phyloP scores from a whole-genome alignment of 768 basidiomycete genomes.

The Crucibulum laeve region DNA sequence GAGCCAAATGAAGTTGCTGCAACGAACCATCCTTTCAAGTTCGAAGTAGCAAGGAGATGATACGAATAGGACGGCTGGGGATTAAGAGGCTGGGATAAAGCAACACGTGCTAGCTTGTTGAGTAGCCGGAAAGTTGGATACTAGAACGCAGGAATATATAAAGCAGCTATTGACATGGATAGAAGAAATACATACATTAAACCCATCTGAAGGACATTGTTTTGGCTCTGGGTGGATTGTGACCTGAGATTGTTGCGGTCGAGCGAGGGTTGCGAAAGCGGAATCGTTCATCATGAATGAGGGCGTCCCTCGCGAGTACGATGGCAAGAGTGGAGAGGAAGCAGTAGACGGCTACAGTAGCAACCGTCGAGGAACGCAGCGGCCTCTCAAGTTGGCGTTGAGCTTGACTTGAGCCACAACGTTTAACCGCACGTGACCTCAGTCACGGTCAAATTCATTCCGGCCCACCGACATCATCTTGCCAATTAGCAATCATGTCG shows the following conservation, averaged over 20 bases:
- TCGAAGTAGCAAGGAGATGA: slow-evolving; percentile 55
- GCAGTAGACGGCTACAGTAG: neutral
- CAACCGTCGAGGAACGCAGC: neutral
- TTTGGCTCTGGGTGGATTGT: slow-evolving; percentile 33
- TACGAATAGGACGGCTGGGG: slow-evolving; percentile 37
- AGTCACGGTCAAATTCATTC: neutral
- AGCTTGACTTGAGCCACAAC: neutral
- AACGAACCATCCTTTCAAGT: slow-evolving; percentile 66
- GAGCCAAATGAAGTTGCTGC: slow-evolving; percentile 39
- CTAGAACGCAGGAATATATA: slow-evolving; percentile 20
- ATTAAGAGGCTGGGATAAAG: slow-evolving; percentile 51
- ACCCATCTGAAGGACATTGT: slow-evolving; percentile 35
- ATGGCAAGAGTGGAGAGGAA: neutral
- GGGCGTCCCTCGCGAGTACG: neutral
- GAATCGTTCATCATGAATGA: slow-evolving; percentile 22
- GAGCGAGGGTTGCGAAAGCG: slow-evolving; percentile 33
- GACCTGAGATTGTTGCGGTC: slow-evolving; percentile 31
- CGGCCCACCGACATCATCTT: neutral
- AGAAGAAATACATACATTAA: slow-evolving; percentile 30
- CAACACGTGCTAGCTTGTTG: slow-evolving; percentile 62
- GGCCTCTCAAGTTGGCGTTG: neutral
- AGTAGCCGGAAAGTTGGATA: slow-evolving; percentile 45
- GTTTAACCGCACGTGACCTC: too few relatives aligned
- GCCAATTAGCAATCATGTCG: neutral
- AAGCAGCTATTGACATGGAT: slow-evolving; percentile 1